Evolutionary conservation across 768 basidiomycete species (phyloP).

Genomic region (Crucibulum laeve): DNA sequence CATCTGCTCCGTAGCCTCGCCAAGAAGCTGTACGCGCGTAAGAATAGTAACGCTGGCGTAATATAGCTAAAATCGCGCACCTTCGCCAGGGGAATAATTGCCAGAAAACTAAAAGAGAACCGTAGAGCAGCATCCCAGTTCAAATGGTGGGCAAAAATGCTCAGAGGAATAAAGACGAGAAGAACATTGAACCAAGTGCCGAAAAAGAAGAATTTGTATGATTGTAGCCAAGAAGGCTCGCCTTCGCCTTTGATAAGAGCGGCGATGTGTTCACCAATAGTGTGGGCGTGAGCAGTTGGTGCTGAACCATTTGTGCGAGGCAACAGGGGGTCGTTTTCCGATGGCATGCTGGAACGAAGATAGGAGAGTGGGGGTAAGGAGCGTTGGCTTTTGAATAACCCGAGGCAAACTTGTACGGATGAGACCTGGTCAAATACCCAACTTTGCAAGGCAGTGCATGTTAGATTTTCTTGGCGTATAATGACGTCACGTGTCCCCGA

Average conservation of each 20-base stretch:
- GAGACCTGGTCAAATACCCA: not conserved
- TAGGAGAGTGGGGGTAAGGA: not conserved
- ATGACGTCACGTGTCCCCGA: slow-evolving; percentile 21
- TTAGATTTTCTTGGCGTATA: not conserved
- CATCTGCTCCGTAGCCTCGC: slow-evolving; percentile 80
- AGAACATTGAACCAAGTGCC: slow-evolving; percentile 72
- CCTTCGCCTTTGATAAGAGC: slow-evolving; percentile 51
- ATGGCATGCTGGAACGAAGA: not conserved
- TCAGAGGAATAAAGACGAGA: slow-evolving; percentile 77
- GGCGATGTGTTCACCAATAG: slow-evolving; percentile 12
- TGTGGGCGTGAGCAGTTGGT: not conserved
- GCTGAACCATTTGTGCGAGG: not conserved
- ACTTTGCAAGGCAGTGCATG: slow-evolving; percentile 22
- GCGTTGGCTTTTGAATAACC: not conserved
- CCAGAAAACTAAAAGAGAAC: slow-evolving; percentile 73
- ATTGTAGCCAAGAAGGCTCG: slow-evolving; percentile 57
- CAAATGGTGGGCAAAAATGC: slow-evolving; percentile 55
- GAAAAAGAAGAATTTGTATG: slow-evolving; percentile 58
- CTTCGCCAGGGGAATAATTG: slow-evolving; percentile 86
- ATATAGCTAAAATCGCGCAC: slow-evolving; percentile 30
- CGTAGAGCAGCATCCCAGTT: slow-evolving; percentile 76
- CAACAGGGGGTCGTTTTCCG: not conserved
- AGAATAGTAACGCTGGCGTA: slow-evolving; percentile 5
- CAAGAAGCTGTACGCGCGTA: slow-evolving; percentile 59
- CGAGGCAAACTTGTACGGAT: not conserved